phyloP scores from a whole-genome alignment of 345 rosid genomes.

The Linum lewisii region DNA sequence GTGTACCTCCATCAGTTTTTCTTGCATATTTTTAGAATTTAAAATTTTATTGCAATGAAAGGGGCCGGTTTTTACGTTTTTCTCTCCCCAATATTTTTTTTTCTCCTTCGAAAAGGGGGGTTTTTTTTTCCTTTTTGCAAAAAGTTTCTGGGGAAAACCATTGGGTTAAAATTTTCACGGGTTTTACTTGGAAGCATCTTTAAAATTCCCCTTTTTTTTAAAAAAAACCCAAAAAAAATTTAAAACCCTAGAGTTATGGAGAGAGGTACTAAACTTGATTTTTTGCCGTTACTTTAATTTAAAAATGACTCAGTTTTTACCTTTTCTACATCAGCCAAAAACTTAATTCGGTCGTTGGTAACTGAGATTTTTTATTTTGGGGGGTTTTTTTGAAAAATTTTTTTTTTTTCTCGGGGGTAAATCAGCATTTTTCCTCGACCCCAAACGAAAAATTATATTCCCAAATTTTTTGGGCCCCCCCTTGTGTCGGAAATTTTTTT shows the following conservation, averaged over 20 bases:
- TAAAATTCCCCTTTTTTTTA: conserved; percentile 50
- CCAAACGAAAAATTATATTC: conserved; percentile 20
- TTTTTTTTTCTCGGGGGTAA: conserved; percentile 37
- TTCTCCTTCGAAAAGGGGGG: conserved; percentile 41
- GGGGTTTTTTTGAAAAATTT: conserved; percentile 4
- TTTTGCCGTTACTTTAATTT: too few species aligned
- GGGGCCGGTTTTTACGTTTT: conserved; percentile 68
- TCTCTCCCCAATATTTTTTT: conserved; percentile 50
- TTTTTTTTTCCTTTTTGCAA: conserved; percentile 32
- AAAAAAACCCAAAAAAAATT: conserved; percentile 30
- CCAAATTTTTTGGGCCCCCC: conserved; percentile 40
- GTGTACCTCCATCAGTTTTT: too few species aligned
- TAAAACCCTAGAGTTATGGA: conserved; percentile 20
- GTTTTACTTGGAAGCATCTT: conserved; percentile 77
- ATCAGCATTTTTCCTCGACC: conserved; percentile 17
- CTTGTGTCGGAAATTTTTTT: conserved; percentile 3
- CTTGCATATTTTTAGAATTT: not conserved
- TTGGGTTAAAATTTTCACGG: conserved; percentile 94
- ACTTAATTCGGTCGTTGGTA: too few species aligned
- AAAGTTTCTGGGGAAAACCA: conserved; percentile 57
- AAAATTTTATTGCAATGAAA: not conserved
- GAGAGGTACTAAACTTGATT: conserved; percentile 30
- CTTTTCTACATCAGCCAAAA: too few species aligned
- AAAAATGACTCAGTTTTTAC: too few species aligned
- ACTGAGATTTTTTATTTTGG: too few species aligned